Base-by-base conservation (phyloP, 441 rosid genomes). In the Bruguiera hainesii region DNA sequence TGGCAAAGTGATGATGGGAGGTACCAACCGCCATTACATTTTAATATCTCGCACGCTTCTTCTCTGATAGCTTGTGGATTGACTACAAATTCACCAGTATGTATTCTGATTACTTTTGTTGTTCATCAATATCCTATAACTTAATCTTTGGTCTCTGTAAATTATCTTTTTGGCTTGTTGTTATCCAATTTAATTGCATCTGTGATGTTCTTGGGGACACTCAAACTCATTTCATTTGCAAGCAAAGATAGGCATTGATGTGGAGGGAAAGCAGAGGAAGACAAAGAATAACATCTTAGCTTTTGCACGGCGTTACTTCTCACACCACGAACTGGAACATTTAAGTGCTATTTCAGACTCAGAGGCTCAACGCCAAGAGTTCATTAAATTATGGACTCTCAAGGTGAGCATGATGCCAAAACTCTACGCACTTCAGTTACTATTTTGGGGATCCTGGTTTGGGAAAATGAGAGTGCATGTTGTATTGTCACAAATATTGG, bases 21-120 rank as follows among this genome's bases (percentile, higher is more conserved):
- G 55, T 59, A 58, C 42, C 75, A 59, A 0, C 84, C 77, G 0
- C 87, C 83, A 15, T 63, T 92, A 78, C 95, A 85, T 62, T 95
- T 95, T 76, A 92, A 92, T 71, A 79, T 95, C 65, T 95, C 98
- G 0, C 99, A 95, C 68, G 89, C 97, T 57, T 67, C 86, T 73
- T 87, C 95, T 29, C 78, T 95, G 70, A 83, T 92, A 72, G 97
- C 93, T 52, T 95, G 97, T 65, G 98, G 96, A 35, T 87, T 92
- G 71, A 85, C 94, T 30, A 50, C 71, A 8, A 76, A 81, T 80
- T 82, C 66, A 37, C 84, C 80, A 0, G 99, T 90, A 66, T 73
- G 86, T 75, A 13, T 23, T 68, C 56, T 18, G 59, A 42, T 48
- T 67, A 50, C 20, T 73, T 52, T 60, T 11, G 19, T 53, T 18